Base-by-base conservation (phyloP, 1,284 basidiomycete genomes). In the Boletus semigastroideus region DNA sequence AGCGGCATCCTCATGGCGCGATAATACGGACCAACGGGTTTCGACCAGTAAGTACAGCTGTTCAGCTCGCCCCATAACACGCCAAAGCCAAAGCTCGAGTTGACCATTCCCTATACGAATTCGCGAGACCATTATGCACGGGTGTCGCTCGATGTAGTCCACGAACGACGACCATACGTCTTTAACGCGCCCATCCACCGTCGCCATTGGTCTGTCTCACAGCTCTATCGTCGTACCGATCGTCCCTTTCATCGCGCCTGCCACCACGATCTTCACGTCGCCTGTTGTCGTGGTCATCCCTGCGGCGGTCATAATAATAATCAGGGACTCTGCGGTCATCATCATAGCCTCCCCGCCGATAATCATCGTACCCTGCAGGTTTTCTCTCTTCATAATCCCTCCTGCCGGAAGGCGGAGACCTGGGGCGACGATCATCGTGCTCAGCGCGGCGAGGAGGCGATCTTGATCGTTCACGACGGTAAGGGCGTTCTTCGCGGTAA, bases 351-450 rank as follows among this genome's bases (percentile, higher is more conserved):
- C 85, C 84, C 73, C 86, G 82, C 71, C 86, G 82, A 69, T 81
- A 76, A 78, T 86, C 83, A 82, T 89, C 87, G 82, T 87, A 88
- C 84, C 86, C 87, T 85, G 84, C 82, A 83, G 85, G 80, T 78
- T 84, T 86, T 79, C 76, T 83, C 71, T 90, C 87, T 75, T 88
- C 86, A 72, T 74, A 72, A 63, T 89, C 85, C 78, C 83, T 84
- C 76, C 76, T 78, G 17, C 62, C 60, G 49, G 82, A 78, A 68
- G 86, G 86, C 63, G 87, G 84, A 76, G 87, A 90, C 79, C 86
- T 85, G 76, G 82, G 75, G 66, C 84, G 86, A 78, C 86, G 83
- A 72, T 85, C 84, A 62, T 88, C 86, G 56, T 78, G 70, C 53
- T 80, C 77, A 53, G 79, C 75, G 53, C 80, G 82, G 59, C 83